Evolutionary conservation across 2,329 filamentous ascomycete genomes (phyloP), one percentile per base, ranked within the genome.

Genomic region (Stachybotrys elegans): DNA sequence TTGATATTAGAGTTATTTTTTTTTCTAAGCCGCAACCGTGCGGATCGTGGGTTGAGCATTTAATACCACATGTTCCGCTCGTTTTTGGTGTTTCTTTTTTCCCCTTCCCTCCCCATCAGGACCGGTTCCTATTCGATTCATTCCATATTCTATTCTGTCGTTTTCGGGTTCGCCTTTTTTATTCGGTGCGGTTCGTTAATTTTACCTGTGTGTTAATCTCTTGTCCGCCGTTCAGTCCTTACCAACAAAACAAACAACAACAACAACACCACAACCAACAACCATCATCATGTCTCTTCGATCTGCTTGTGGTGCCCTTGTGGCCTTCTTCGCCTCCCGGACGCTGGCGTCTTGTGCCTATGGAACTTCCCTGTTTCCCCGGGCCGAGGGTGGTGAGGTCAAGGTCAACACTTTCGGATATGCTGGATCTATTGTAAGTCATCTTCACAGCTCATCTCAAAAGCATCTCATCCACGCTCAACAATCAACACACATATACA

Each of bases 391-490:
- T 5, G 60, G 54, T 5, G 47, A 40, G 1, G 59, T 70, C 35
- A 44, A 57, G 32, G 56, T 65, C n/a, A 60, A 57, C 49, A 65
- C 51, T 17, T 70, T 69, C 47, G 63, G 63, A 3, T 70, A 70
- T 43, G 50, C 54, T 12, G 67, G 64, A 13, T 21, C 51, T 5
- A 63, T 54, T 44, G 67, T 69, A 55, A 44, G 57, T 49, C 20
- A 14, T 20, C 36, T 16, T 23, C 1, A 21, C 6, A 6, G n/a
- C n/a, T n/a, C n/a, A n/a, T n/a, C n/a, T n/a, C n/a, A n/a, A n/a
- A n/a, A n/a, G n/a, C n/a, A n/a, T n/a, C n/a, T 34, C 31, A 16
- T 16, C 11, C 31, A 34, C 5, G n/a, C n/a, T n/a, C n/a, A n/a
- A n/a, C n/a, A n/a, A n/a, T n/a, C n/a, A n/a, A n/a, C 17, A 25